A percentile compares a stretch with the other conserved stretches of the same genome.
These are phyloP conservation scores for Ophiobolus disseminans DNA, from an alignment of 2,329 filamentous ascomycete genomes.

Conservation along the genomic window DNA sequence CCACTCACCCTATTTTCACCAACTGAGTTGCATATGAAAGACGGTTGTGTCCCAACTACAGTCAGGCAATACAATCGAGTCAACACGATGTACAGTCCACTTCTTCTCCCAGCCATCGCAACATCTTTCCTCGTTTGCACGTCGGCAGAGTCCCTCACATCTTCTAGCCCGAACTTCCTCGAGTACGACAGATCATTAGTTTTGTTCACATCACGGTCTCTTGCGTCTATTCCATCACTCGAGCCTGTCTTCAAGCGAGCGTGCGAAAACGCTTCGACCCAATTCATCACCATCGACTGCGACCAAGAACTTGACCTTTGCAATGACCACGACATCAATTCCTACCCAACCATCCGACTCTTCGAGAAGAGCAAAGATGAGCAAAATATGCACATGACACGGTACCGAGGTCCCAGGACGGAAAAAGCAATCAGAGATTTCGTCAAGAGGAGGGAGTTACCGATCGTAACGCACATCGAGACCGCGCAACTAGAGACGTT, in stretches of 20 bases:
- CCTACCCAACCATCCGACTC: conserved; percentile 28
- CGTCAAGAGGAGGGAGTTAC: conserved; percentile 18
- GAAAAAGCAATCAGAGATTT: conserved; percentile 18
- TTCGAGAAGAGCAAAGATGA: conserved; percentile 11
- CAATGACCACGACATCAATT: conserved; percentile 26
- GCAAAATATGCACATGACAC: conserved; percentile 4
- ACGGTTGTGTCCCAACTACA: too few relatives aligned
- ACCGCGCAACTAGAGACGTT: conserved; percentile 7
- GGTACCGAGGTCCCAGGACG: conserved; percentile 27
- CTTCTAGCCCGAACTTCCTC: conserved; percentile 8
- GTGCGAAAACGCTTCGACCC: conserved; percentile 10
- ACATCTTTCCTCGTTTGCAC: too few relatives aligned
- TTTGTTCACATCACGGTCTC: conserved; percentile 23
- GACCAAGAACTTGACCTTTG: conserved; percentile 24
- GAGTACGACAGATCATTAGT: conserved; percentile 13
- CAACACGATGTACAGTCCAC: too few relatives aligned
- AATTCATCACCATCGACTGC: conserved; percentile 26
- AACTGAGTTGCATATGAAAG: too few relatives aligned
- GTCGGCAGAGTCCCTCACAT: too few relatives aligned
- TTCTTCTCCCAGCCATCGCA: too few relatives aligned
- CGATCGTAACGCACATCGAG: conserved; percentile 12
- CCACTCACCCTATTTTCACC: too few relatives aligned
- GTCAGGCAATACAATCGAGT: too few relatives aligned
- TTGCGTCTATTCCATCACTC: conserved; percentile 16
- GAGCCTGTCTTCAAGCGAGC: conserved; percentile 14